phyloP scores from a whole-genome alignment of 2,329 filamentous ascomycete genomes.

The Pyrenophora seminiperda region DNA sequence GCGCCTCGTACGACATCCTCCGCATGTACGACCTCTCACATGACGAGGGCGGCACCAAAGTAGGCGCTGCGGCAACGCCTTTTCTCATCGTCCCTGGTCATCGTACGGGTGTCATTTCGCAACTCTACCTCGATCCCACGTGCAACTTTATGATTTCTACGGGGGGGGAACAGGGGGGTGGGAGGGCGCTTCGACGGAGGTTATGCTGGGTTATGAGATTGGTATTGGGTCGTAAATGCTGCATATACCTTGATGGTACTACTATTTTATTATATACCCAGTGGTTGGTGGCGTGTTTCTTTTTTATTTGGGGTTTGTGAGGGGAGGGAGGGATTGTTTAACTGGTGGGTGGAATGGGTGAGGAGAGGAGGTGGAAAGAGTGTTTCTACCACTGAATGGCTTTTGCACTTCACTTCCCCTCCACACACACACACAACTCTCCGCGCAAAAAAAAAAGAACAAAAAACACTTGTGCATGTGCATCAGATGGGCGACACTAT shows the following conservation, averaged over 20 bases:
- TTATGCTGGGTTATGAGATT: conserved; percentile 94
- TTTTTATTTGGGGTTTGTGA: background rate
- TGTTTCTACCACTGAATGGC: too few relatives aligned
- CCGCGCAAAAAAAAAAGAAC: too few relatives aligned
- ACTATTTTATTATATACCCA: conserved; percentile 29
- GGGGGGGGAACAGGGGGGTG: conserved; percentile 85
- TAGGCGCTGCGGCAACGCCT: conserved; percentile 74
- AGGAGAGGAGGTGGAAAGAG: background rate
- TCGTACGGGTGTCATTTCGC: conserved; percentile 83
- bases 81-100: conserved; percentile 97
- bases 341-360: too few relatives aligned
- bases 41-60: conserved; percentile 58
- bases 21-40: conserved; percentile 86
- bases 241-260: too few relatives aligned
- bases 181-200: conserved; percentile 90
- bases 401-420: too few relatives aligned
- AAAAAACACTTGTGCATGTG: too few relatives aligned
- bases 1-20: conserved; percentile 90
- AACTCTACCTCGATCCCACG: conserved; percentile 83
- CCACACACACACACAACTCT: too few relatives aligned
- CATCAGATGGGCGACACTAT: too few relatives aligned
- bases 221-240: conserved; percentile 51
- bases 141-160: conserved; percentile 91
- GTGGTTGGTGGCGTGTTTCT: conserved; percentile 22
- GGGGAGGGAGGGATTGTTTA: background rate